phyloP scores from a whole-genome alignment of 129 eudicot species.

The Pittosporum tobira region DNA sequence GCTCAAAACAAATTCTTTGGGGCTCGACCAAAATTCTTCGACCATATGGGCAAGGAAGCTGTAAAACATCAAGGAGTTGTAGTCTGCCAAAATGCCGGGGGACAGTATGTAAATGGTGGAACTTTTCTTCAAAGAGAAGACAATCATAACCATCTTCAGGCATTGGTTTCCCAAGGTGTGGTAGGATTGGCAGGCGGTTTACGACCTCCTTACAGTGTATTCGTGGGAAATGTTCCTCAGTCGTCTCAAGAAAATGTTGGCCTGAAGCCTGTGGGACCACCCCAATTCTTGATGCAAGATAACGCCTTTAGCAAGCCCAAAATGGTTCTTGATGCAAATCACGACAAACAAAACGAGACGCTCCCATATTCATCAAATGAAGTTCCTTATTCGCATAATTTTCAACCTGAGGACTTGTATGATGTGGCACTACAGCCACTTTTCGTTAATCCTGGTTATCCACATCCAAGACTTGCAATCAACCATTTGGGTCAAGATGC shows the following conservation, averaged over 20 bases:
- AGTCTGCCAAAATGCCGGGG: conserved; percentile 20
- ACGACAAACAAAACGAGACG: conserved; percentile 22
- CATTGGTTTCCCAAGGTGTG: conserved; percentile 24
- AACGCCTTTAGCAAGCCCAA: conserved; percentile 20
- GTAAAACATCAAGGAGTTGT: conserved; percentile 19
- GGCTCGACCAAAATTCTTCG: conserved; percentile 3
- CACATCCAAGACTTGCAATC: conserved; percentile 17
- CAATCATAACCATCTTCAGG: conserved; percentile 23
- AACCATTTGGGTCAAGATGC: conserved; percentile 13
- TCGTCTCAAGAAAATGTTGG: conserved; percentile 24
- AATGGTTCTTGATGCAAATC: conserved; percentile 19
- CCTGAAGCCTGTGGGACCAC: conserved; percentile 30
- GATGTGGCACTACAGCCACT: conserved; percentile 25
- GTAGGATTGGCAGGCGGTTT: conserved; percentile 22
- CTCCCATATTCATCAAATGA: conserved; percentile 25
- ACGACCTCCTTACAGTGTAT: conserved; percentile 45
- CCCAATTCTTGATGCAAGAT: conserved; percentile 32
- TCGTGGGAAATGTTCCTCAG: conserved; percentile 31
- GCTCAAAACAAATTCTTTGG: conserved; percentile 21
- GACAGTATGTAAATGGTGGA: conserved; percentile 23
- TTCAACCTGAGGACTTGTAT: conserved; percentile 27
- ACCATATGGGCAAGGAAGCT: conserved; percentile 17
- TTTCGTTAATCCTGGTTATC: conserved; percentile 18
- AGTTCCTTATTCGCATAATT: conserved; percentile 26
- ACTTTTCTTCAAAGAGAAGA: conserved; percentile 21